Base-by-base conservation (phyloP, 371 early-diverging fungal species). In the Umbelopsis sp. region DNA sequence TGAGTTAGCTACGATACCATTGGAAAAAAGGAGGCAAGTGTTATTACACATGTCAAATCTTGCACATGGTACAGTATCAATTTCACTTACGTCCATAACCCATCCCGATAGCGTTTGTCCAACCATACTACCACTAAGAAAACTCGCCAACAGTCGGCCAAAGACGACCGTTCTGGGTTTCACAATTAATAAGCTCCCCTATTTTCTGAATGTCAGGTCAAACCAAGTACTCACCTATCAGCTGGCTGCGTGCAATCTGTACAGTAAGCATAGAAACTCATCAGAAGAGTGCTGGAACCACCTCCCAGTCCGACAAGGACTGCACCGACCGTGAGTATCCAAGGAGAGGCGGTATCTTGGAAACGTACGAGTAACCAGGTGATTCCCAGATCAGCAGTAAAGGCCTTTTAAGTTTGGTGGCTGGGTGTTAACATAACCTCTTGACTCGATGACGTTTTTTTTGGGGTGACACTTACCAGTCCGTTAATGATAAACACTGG, bases 401-500 rank as follows among this genome's bases (percentile, higher is more conserved):
- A 35, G 18, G 32, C 32, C 57, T 57, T 51, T 4, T 51, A 35
- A 35, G 57, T 1, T 11, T 35, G 29, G 35, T 12, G 18, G 35
- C 12, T 29, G 35, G 4, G 57, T 35, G 29, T 29, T 29, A 29
- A 29, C 29, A 29, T 3, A 4, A 29, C 29, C 29, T 29, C 3
- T 29, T 29, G 29, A 29, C 29, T 29, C 0, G 29, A 29, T 29
- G 29, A 29, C 29, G 29, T 29, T 29, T 35, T 14, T 32, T 0
- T 18, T 9, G 7, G 16, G 18, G 32, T 11, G 57, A 32, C 6
- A 16, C 35, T 16, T 57, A 57, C 57, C 37, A 57, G 4, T 57
- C 29, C 57, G 35, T 57, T 57, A 35, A 57, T 57, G n/a, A 57
- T 14, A 5, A 57, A 5, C 4, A 57, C 37, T 35, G 57, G 57